A percentile compares a stretch with the other conserved stretches of the same genome.
Evolutionary conservation across 495 filamentous ascomycete genomes (phyloP).

Genomic region (Daldinia childiae): DNA sequence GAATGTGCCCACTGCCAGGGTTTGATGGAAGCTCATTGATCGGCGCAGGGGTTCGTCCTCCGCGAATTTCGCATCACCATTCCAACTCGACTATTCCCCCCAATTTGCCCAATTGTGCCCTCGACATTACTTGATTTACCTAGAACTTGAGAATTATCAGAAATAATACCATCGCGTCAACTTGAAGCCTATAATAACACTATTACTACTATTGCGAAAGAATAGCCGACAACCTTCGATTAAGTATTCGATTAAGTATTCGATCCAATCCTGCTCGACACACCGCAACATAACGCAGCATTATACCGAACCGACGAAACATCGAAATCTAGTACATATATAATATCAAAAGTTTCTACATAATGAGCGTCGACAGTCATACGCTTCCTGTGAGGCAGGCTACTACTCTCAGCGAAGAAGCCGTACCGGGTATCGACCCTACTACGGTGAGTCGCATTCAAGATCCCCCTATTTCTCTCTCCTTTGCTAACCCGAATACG

Average conservation of each 20-base stretch:
- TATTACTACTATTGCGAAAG: not conserved
- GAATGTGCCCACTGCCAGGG: slow-evolving; percentile 23
- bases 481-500: slow-evolving; percentile 22
- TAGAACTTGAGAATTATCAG: not conserved
- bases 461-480: slow-evolving; percentile 20
- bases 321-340: not conserved
- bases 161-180: not conserved
- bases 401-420: slow-evolving; percentile 64
- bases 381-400: slow-evolving; percentile 66
- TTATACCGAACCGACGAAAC: not conserved
- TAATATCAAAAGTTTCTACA: slow-evolving; percentile 1
- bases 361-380: slow-evolving; percentile 50
- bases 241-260: slow-evolving; percentile 4
- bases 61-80: slow-evolving; percentile 21
- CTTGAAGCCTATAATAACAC: not conserved
- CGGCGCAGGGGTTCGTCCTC: slow-evolving; percentile 37
- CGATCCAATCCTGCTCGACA: not conserved
- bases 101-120: not conserved
- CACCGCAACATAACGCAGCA: not conserved
- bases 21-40: slow-evolving; percentile 33
- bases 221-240: slow-evolving; percentile 2
- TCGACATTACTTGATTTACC: not conserved
- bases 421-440: slow-evolving; percentile 80
- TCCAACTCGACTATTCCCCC: not conserved
- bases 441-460: slow-evolving; percentile 67